Percentiles rank a stretch among this genome's conserved stretches.
Evolutionary conservation across 805 yeast species (phyloP).

Genomic region (Yarrowia divulgata): DNA sequence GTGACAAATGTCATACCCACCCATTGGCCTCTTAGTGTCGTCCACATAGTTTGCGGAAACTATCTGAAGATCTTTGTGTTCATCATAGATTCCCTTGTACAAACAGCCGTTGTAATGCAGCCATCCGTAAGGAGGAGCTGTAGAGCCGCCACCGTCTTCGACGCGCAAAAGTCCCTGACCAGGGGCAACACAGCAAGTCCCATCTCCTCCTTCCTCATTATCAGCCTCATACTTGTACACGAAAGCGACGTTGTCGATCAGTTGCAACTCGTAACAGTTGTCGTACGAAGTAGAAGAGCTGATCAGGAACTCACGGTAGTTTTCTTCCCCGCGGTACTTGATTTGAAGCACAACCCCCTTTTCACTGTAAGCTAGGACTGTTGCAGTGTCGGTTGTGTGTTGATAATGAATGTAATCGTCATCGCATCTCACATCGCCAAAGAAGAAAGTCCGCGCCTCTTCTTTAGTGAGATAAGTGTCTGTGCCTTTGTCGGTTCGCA

Average conservation of each 20-base stretch:
- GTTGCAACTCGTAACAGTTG: neutral
- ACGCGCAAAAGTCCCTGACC: neutral
- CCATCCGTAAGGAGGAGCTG: neutral
- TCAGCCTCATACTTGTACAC: neutral
- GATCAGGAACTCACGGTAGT: neutral
- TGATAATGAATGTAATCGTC: conserved; percentile 1
- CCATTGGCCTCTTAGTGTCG: neutral
- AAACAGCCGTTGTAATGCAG: neutral
- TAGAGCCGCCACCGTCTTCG: neutral
- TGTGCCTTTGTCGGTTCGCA: neutral
- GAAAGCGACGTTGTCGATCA: neutral
- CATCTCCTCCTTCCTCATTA: neutral
- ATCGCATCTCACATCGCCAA: neutral
- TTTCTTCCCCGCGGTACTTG: neutral
- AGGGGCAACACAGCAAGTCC: neutral
- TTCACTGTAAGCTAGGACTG: neutral
- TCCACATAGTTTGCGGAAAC: neutral
- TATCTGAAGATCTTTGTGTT: neutral
- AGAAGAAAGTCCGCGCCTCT: neutral
- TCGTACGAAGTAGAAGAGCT: neutral
- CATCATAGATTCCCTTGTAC: neutral
- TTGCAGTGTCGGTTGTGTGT: neutral
- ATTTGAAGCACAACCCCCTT: neutral
- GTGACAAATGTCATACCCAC: neutral
- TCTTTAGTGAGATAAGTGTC: neutral